Percentiles rank a stretch among this genome's conserved stretches.
These are phyloP conservation scores for Fusarium tanahbumbuense DNA, from an alignment of 2,329 filamentous ascomycete genomes.

Conservation along the genomic window DNA sequence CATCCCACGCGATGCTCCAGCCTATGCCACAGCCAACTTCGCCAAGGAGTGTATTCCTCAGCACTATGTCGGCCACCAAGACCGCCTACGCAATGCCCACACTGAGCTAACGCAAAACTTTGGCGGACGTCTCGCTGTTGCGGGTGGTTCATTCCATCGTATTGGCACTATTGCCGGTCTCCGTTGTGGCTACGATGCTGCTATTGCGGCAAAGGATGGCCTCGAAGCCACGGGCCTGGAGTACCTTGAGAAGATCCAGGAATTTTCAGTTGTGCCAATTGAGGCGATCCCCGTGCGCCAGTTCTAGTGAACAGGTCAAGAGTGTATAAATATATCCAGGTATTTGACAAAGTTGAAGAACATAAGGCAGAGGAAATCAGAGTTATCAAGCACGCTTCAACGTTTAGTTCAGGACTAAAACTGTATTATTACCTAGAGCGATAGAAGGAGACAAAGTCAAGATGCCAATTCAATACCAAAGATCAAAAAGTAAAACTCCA, in stretches of 20 bases:
- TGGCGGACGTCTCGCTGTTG: conserved; percentile 72
- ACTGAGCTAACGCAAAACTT: conserved; percentile 67
- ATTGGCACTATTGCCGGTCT: conserved; percentile 65
- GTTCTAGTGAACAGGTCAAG: conserved; percentile 5
- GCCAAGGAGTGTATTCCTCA: conserved; percentile 86
- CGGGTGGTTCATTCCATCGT: conserved; percentile 64
- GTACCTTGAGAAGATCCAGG: conserved; percentile 37
- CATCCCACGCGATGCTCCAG: conserved; percentile 70
- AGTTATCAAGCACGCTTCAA: neutral
- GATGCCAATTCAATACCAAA: neutral
- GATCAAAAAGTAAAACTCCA: neutral
- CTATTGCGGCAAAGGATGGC: conserved; percentile 34
- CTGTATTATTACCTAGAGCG: conserved; percentile 29
- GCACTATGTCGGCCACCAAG: conserved; percentile 82
- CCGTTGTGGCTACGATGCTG: conserved; percentile 56
- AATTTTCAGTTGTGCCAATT: conserved; percentile 44
- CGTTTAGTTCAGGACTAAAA: conserved; percentile 1
- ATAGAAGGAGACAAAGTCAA: conserved; percentile 2
- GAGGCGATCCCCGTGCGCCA: conserved; percentile 45
- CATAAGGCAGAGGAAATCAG: neutral
- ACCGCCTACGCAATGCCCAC: conserved; percentile 69
- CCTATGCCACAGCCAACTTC: conserved; percentile 68
- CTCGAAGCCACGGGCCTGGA: conserved; percentile 49
- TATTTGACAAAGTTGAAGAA: neutral
- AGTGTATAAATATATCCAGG: neutral